A percentile compares a stretch with the other conserved stretches of the same genome.
phyloP scores from a whole-genome alignment of 2,329 filamentous ascomycete genomes.

The Pseudofabraea citricarpa region DNA sequence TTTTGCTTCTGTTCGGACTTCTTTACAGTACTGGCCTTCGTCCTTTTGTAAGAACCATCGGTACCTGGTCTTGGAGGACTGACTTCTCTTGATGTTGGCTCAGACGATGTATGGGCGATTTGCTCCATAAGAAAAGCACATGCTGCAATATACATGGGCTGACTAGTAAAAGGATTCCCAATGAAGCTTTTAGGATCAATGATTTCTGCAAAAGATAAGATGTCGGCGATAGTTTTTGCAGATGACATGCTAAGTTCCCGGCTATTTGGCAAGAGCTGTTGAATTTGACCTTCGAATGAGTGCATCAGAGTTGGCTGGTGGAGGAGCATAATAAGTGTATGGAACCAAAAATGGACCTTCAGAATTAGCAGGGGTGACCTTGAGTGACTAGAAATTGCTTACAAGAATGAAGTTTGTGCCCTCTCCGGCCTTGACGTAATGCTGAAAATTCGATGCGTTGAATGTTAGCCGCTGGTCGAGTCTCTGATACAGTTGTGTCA shows the following conservation, averaged over 20 bases:
- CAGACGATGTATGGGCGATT: slow-evolving; percentile 61
- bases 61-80: slow-evolving; percentile 17
- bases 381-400: slow-evolving; percentile 74
- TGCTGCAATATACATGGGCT: slow-evolving; percentile 87
- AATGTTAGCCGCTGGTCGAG: slow-evolving; percentile 74
- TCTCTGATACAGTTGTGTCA: slow-evolving; percentile 68
- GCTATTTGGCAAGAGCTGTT: slow-evolving; percentile 74
- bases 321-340: slow-evolving; percentile 77
- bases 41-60: slow-evolving; percentile 3
- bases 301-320: slow-evolving; percentile 81
- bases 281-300: slow-evolving; percentile 64
- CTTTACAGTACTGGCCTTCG: slow-evolving; percentile 5
- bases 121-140: slow-evolving; percentile 86
- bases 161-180: slow-evolving; percentile 83
- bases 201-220: slow-evolving; percentile 78
- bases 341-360: slow-evolving; percentile 77
- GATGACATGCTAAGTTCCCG: slow-evolving; percentile 52
- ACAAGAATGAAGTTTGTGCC: slow-evolving; percentile 83
- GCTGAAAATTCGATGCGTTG: slow-evolving; percentile 80
- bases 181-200: slow-evolving; percentile 83
- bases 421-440: slow-evolving; percentile 74
- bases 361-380: slow-evolving; percentile 78
- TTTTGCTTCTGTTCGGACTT: slow-evolving; percentile 37
- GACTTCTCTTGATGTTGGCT: slow-evolving; percentile 54
- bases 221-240: slow-evolving; percentile 87